Base-by-base conservation (phyloP, 108 stramenopile species). In the Cyclotella atomus region DNA sequence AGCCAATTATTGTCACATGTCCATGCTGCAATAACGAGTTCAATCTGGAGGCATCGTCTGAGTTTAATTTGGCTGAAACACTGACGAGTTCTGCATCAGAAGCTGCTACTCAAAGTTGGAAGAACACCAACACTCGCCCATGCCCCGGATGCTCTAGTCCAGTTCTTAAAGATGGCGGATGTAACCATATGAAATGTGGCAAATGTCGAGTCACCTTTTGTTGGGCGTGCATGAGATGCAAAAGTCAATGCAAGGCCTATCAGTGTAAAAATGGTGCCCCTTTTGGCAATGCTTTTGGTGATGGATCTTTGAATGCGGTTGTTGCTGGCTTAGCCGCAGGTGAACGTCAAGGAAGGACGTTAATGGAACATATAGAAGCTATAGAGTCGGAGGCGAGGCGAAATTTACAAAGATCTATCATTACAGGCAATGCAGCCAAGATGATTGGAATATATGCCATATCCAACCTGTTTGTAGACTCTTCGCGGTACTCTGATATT, bases 211-310 rank as follows among this genome's bases (percentile, higher is more conserved):
- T 65, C 15, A 52, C 79, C 2, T 90, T 90, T 73, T 90, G 89
- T 63, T 90, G 89, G 89, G 85, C 84, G 0, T 90, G 89, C 50
- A 88, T 90, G 87, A 54, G 87, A 62, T 50, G 75, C 0, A 50
- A 71, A 38, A 80, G 83, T 10, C 10, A 20, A 27, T 88, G 87
- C 44, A 24, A 17, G 60, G 77, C 89, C 4, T 88, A 75, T 61
- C 36, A 79, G 33, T 90, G 89, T 59, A 35, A 46, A 16, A 73
- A 85, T 76, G 87, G 85, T 10, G 89, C 88, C 46, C 83, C 81
- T 16, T 88, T 79, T 59, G 84, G 88, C 12, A 84, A 85, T 74
- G 87, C 85, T 17, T 61, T 76, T 33, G 66, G 66, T 32, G 60
- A 60, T 21, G 75, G 75, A 28, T 62, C 75, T 21, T 15, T 54